Conservation (phyloP, 768 basidiomycete species). For the Tylopilus balloui region DNA sequence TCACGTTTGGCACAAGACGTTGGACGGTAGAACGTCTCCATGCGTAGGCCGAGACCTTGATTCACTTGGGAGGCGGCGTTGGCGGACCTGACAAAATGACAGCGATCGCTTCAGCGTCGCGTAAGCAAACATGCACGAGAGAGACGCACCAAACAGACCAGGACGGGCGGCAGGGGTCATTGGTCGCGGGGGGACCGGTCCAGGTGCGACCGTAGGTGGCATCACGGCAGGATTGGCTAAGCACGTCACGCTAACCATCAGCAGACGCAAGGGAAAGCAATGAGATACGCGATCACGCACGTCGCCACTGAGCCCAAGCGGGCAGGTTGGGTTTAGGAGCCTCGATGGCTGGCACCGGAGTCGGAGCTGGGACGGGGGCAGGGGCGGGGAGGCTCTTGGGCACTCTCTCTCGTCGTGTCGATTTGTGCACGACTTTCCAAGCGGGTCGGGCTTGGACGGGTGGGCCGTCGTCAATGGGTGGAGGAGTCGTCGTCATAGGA, state of each 20-base stretch:
- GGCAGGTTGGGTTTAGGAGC: slow-evolving; percentile 52
- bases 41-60: neutral
- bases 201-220: slow-evolving; percentile 44
- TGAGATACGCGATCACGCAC: slow-evolving; percentile 34
- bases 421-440: slow-evolving; percentile 71
- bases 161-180: slow-evolving; percentile 47
- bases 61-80: slow-evolving; percentile 43
- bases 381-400: slow-evolving; percentile 40
- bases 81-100: slow-evolving; percentile 36
- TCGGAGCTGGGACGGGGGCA: slow-evolving; percentile 14
- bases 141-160: slow-evolving; percentile 60
- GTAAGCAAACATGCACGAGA: neutral
- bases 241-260: neutral
- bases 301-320: slow-evolving; percentile 86
- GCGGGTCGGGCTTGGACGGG: slow-evolving; percentile 55
- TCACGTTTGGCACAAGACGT: neutral
- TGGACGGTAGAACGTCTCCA: neutral
- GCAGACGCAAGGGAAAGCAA: neutral
- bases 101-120: neutral
- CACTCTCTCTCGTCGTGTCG: slow-evolving; percentile 48
- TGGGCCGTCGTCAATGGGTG: slow-evolving; percentile 44
- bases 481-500: slow-evolving; percentile 40
- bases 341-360: slow-evolving; percentile 36
- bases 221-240: slow-evolving; percentile 63
- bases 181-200: slow-evolving; percentile 31